Evolutionary conservation across 2,329 filamentous ascomycete genomes (phyloP).

Genomic region (Apiospora sp.): DNA sequence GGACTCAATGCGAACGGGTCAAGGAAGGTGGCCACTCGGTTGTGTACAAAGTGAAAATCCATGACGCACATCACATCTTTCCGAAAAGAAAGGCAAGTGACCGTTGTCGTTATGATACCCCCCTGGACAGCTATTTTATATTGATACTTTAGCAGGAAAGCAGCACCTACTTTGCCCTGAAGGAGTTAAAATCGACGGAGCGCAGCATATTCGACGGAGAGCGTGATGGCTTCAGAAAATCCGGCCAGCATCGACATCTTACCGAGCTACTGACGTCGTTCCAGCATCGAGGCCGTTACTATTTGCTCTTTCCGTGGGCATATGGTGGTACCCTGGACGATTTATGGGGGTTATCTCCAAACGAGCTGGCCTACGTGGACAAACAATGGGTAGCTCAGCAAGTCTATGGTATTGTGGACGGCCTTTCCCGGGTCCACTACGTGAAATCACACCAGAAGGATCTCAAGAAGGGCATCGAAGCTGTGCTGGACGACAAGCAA

Average conservation of each 20-base stretch:
- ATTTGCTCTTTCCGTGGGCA: background rate
- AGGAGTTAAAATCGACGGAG: background rate
- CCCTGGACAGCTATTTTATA: background rate
- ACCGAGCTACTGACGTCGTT: background rate
- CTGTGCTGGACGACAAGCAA: background rate
- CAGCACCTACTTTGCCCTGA: background rate
- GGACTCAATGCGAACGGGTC: background rate
- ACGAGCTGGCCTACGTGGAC: background rate
- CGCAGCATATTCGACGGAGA: background rate
- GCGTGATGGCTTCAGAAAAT: background rate
- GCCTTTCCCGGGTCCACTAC: background rate
- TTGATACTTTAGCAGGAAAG: background rate
- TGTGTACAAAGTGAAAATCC: background rate
- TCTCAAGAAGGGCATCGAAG: background rate
- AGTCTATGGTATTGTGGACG: background rate
- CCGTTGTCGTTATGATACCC: background rate
- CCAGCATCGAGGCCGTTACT: background rate
- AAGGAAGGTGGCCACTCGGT: background rate
- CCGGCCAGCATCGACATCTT: background rate
- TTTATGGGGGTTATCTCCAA: background rate
- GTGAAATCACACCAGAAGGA: background rate
- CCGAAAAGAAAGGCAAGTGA: conserved; percentile 5
- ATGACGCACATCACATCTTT: background rate
- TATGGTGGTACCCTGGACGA: background rate
- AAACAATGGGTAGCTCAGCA: background rate